These are phyloP conservation scores for Hanseniaspora thailandica DNA, from an alignment of 805 yeast genomes.

Conservation along the genomic window DNA sequence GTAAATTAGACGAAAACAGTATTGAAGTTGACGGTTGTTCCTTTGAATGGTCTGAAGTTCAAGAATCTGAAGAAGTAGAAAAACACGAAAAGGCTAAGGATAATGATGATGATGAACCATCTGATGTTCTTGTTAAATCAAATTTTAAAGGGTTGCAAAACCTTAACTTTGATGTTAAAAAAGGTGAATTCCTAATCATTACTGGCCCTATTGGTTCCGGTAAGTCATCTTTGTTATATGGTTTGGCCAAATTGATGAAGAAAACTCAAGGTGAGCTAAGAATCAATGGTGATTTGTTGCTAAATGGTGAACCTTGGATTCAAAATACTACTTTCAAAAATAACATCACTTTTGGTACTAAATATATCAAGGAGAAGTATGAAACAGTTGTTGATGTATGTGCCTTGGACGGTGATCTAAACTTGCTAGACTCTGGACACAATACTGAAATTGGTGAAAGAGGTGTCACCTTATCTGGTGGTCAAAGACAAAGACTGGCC, in stretches of 20 bases:
- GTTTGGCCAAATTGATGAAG: conserved; percentile 51
- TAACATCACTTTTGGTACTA: conserved; percentile 49
- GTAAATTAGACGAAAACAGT: conserved; percentile 28
- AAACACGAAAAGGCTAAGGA: background rate
- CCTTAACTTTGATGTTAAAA: conserved; percentile 36
- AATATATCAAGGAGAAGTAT: conserved; percentile 39
- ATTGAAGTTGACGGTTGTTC: conserved; percentile 38
- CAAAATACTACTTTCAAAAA: conserved; percentile 60
- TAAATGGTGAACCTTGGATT: conserved; percentile 51
- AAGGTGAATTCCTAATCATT: conserved; percentile 53
- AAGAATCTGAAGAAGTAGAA: conserved; percentile 1
- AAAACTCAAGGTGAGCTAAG: conserved; percentile 18
- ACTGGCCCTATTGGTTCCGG: conserved; percentile 49
- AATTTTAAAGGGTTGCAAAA: conserved; percentile 20
- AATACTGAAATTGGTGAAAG: conserved; percentile 61
- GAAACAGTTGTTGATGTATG: conserved; percentile 46
- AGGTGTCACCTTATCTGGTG: conserved; percentile 66
- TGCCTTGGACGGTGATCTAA: conserved; percentile 47
- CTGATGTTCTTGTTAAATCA: background rate
- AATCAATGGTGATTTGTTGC: conserved; percentile 36
- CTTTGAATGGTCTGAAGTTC: conserved; percentile 44
- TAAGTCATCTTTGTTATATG: conserved; percentile 47
- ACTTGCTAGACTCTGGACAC: conserved; percentile 54
- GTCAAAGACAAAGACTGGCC: conserved; percentile 60
- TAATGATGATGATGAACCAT: background rate